Conservation (phyloP, 192 early-diverging fungal species). For the Linnemannia schmuckeri region DNA sequence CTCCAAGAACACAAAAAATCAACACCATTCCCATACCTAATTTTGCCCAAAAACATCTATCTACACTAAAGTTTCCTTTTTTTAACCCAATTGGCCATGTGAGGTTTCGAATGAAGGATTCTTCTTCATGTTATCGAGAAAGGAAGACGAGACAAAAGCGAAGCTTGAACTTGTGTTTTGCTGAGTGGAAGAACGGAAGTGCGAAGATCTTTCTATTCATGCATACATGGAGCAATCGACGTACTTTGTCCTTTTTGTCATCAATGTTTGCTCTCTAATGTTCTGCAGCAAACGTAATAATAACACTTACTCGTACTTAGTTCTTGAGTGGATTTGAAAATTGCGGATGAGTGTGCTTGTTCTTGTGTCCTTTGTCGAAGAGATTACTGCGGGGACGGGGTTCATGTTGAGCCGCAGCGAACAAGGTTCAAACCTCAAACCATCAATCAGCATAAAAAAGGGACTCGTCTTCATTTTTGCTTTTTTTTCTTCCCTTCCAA, state of each 20-base stretch:
- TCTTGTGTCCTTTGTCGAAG: background rate
- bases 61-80: background rate
- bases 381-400: conserved; percentile 1
- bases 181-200: background rate
- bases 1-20: background rate
- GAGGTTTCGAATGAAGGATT: background rate
- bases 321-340: background rate
- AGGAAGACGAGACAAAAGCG: background rate
- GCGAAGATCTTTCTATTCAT: background rate
- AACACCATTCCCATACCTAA: background rate
- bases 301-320: no score
- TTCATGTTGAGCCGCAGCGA: background rate
- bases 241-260: background rate
- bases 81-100: background rate
- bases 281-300: no score
- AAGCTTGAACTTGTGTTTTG: no score
- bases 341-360: background rate
- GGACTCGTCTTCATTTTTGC: background rate
- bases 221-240: background rate
- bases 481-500: background rate
- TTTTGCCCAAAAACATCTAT: background rate
- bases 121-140: background rate
- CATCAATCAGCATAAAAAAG: background rate
- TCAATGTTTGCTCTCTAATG: background rate
- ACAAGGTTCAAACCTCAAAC: background rate